These are phyloP conservation scores for Hymenochaete sp. DNA, from an alignment of 1,284 basidiomycete species.

Conservation along the genomic window DNA sequence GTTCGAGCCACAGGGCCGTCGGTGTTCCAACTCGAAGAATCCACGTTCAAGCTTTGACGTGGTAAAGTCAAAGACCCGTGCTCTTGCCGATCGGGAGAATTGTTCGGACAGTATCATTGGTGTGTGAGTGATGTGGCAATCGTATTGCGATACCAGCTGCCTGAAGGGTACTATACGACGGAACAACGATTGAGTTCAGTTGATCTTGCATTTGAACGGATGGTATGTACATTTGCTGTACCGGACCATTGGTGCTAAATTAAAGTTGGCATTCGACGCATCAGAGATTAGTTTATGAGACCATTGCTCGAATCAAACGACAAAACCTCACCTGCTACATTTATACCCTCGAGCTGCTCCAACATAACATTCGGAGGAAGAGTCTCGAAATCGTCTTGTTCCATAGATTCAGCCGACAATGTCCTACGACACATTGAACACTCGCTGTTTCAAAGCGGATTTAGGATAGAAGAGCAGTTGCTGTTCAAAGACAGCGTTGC, in stretches of 20 bases:
- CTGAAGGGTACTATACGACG: slow-evolving; percentile 38
- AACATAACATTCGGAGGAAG: slow-evolving; percentile 35
- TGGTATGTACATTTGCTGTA: slow-evolving; percentile 37
- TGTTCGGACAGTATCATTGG: slow-evolving; percentile 52
- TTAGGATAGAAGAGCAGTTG: too few species aligned
- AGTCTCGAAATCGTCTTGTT: slow-evolving; percentile 13
- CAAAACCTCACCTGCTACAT: slow-evolving; percentile 31
- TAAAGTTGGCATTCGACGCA: background rate
- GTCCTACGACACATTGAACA: too few species aligned
- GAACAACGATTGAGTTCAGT: background rate
- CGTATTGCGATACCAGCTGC: slow-evolving; percentile 43
- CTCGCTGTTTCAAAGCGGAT: too few species aligned
- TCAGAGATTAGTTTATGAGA: too few species aligned
- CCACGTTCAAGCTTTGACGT: slow-evolving; percentile 41
- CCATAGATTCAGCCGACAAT: too few species aligned
- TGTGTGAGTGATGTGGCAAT: slow-evolving; percentile 48
- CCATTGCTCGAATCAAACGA: background rate
- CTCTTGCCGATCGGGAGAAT: slow-evolving; percentile 43
- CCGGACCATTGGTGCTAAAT: slow-evolving; percentile 41
- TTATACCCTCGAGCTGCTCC: slow-evolving; percentile 31
- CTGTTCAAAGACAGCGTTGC: too few species aligned
- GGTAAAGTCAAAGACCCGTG: slow-evolving; percentile 43
- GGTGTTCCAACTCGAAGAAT: slow-evolving; percentile 35
- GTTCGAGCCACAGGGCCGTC: too few species aligned
- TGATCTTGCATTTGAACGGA: background rate